Evolutionary conservation across 2,329 filamentous ascomycete species (phyloP).

Genomic region (Chaetomium sp.): DNA sequence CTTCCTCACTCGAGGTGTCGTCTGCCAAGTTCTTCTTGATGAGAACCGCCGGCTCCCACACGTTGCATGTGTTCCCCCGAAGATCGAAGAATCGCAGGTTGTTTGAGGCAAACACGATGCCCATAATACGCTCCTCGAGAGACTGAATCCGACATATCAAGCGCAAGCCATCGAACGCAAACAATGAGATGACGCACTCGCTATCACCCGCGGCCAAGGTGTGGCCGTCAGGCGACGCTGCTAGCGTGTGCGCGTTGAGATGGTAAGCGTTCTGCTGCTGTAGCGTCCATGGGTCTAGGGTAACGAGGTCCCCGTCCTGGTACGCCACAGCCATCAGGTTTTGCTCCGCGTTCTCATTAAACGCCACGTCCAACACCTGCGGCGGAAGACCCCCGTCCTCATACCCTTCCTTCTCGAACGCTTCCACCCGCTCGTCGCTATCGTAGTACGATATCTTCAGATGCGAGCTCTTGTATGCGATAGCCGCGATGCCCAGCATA

Average conservation of each 20-base stretch:
- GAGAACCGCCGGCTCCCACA: constrained; percentile 20
- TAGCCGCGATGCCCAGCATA: constrained; percentile 13
- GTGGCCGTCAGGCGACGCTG: constrained; percentile 23
- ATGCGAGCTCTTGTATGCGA: constrained; percentile 17
- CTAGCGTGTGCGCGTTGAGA: constrained; percentile 17
- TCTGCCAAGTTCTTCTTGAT: constrained; percentile 18
- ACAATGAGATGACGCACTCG: constrained; percentile 24
- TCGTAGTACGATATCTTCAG: constrained; percentile 16
- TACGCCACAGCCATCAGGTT: constrained; percentile 20
- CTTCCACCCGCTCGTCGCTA: constrained; percentile 14
- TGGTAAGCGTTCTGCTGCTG: constrained; percentile 14
- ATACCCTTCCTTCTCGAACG: constrained; percentile 17
- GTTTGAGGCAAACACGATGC: constrained; percentile 20
- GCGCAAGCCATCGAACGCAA: constrained; percentile 22
- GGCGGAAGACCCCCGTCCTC: constrained; percentile 12
- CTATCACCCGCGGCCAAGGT: constrained; percentile 23
- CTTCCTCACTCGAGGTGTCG: constrained; percentile 18
- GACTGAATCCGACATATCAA: constrained; percentile 18
- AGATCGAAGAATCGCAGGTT: constrained; percentile 20
- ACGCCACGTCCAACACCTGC: constrained; percentile 14
- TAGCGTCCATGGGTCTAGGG: constrained; percentile 19
- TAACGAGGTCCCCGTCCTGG: constrained; percentile 20
- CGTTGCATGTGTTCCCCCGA: constrained; percentile 18
- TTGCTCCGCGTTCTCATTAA: constrained; percentile 20
- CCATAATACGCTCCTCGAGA: constrained; percentile 17